A percentile compares a stretch with the other conserved stretches of the same genome.
Evolutionary conservation across 768 basidiomycete species (phyloP).

Genomic region (Asterophora parasitica): DNA sequence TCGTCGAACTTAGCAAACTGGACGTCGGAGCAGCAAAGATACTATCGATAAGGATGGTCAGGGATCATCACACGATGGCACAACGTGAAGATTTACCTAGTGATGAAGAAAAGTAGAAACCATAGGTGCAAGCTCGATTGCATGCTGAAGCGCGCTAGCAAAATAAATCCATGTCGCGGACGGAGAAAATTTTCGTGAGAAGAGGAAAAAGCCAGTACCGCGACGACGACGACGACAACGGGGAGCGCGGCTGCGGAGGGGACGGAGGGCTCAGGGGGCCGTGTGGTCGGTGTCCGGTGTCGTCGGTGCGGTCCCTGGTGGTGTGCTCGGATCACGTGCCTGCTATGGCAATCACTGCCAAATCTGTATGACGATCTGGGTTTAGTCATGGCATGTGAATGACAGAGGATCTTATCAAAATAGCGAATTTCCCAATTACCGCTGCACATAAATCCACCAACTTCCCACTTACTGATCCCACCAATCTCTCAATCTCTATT

Average conservation of each 20-base stretch:
- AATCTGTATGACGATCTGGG: not conserved
- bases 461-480: not conserved
- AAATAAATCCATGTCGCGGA: not conserved
- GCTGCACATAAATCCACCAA: conserved; percentile 13
- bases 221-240: not conserved
- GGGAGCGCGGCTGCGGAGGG: not conserved
- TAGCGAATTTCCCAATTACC: not conserved
- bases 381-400: conserved; percentile 2
- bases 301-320: no score
- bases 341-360: not conserved
- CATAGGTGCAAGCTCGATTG: not conserved
- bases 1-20: conserved; percentile 3
- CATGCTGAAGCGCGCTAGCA: conserved; percentile 4
- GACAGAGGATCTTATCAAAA: conserved; percentile 11
- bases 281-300: no score
- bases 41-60: conserved; percentile 7
- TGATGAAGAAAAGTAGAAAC: conserved; percentile 1
- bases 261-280: no score
- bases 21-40: conserved; percentile 13
- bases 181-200: not conserved
- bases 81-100: conserved; percentile 3
- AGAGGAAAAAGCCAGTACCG: not conserved
- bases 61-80: not conserved
- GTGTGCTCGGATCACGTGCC: no score
- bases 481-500: conserved; percentile 3